A percentile compares a stretch with the other conserved stretches of the same genome.
Conservation (phyloP, 768 basidiomycete genomes). For the Mycena galopus region DNA sequence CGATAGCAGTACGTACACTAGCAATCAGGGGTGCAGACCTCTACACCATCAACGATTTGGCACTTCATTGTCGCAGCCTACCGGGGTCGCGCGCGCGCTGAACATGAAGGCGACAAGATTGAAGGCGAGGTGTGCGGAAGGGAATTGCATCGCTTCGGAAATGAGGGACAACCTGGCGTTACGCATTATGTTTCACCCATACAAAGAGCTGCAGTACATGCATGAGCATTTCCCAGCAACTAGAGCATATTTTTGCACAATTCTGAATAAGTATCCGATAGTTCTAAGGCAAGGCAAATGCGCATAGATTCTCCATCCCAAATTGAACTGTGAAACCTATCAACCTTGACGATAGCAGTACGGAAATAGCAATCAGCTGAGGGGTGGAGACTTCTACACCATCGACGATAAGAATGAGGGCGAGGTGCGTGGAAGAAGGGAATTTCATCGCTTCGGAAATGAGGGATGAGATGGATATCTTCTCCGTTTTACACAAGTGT, state of each 20-base stretch:
- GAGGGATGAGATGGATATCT: too few species aligned
- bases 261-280: too few species aligned
- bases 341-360: background rate
- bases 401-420: background rate
- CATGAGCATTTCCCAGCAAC: too few species aligned
- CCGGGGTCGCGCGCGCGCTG: background rate
- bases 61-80: background rate
- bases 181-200: too few species aligned
- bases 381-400: background rate
- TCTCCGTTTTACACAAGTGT: too few species aligned
- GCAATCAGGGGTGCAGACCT: background rate
- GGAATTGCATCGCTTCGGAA: background rate
- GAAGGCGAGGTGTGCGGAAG: background rate
- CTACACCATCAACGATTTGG: background rate
- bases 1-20: background rate
- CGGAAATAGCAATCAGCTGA: background rate
- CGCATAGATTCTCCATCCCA: too few species aligned
- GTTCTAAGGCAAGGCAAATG: too few species aligned
- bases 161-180: too few species aligned
- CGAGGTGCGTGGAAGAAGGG: background rate
- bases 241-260: too few species aligned
- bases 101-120: background rate
- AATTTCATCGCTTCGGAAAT: background rate
- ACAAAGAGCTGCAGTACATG: too few species aligned
- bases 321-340: too few species aligned